phyloP scores from a whole-genome alignment of 2,329 filamentous ascomycete species.

The Colletotrichum sp. region DNA sequence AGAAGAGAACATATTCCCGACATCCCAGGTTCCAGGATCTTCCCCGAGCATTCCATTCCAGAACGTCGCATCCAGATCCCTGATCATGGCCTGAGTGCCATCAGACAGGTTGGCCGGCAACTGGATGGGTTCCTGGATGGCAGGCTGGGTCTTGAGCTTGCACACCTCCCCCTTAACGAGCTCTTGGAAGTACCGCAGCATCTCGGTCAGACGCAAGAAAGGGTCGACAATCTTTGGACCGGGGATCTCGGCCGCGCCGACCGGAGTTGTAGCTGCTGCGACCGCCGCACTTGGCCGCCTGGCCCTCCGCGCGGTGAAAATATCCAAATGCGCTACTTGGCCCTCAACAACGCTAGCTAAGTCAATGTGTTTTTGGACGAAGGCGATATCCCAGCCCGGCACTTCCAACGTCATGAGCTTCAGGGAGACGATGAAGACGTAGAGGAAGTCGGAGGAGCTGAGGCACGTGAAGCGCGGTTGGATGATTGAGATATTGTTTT shows the following conservation, averaged over 20 bases:
- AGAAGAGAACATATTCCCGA: not conserved
- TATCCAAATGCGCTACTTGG: constrained; percentile 34
- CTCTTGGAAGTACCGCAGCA: constrained; percentile 22
- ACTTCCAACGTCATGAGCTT: constrained; percentile 50
- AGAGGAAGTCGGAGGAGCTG: constrained; percentile 51
- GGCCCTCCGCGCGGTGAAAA: constrained; percentile 27
- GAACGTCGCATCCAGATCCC: constrained; percentile 28
- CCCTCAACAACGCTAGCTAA: constrained; percentile 33
- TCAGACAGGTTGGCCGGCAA: constrained; percentile 23
- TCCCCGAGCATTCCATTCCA: constrained; percentile 17
- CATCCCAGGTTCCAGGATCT: constrained; percentile 5
- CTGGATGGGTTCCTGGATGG: not conserved
- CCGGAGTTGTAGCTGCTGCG: not conserved
- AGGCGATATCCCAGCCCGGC: constrained; percentile 50
- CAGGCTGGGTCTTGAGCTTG: not conserved
- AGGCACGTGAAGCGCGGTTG: constrained; percentile 47
- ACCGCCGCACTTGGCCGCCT: not conserved
- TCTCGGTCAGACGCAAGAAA: constrained; percentile 23
- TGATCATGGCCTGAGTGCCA: constrained; percentile 26
- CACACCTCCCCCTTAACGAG: constrained; percentile 14
- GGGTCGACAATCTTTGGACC: constrained; percentile 5
- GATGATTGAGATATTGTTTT: constrained; percentile 23
- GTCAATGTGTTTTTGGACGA: constrained; percentile 39
- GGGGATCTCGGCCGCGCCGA: not conserved
- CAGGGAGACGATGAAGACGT: constrained; percentile 49